These are phyloP conservation scores for Aspergillus sergii DNA, from an alignment of 2,329 filamentous ascomycete species.

Conservation along the genomic window DNA sequence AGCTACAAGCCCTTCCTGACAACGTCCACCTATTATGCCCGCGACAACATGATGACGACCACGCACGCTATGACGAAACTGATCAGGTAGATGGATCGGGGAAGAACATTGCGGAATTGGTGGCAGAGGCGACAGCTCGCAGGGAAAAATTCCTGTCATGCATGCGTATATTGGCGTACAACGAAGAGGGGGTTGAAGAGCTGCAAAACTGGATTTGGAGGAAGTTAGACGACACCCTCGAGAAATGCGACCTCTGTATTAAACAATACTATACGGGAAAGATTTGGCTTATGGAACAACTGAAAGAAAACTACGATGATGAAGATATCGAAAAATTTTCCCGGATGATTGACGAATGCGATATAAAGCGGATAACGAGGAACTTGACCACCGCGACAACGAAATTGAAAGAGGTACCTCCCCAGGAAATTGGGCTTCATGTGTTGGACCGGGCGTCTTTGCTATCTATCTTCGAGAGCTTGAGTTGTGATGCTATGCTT, in stretches of 20 bases:
- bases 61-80: conserved; percentile 63
- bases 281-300: conserved; percentile 61
- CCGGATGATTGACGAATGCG: conserved; percentile 60
- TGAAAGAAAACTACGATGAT: conserved; percentile 59
- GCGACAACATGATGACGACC: conserved; percentile 63
- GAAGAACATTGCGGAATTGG: conserved; percentile 42
- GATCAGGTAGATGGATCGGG: conserved; percentile 52
- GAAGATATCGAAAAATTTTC: conserved; percentile 55
- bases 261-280: conserved; percentile 74
- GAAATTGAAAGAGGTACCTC: conserved; percentile 55
- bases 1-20: conserved; percentile 47
- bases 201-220: conserved; percentile 63
- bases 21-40: conserved; percentile 70
- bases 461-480: conserved; percentile 81
- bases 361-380: conserved; percentile 63
- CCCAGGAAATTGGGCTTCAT: conserved; percentile 53
- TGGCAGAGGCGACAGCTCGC: conserved; percentile 59
- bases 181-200: conserved; percentile 60
- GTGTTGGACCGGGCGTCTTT: conserved; percentile 63
- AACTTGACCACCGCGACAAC: conserved; percentile 61
- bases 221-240: conserved; percentile 62
- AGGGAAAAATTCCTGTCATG: conserved; percentile 67
- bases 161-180: conserved; percentile 69
- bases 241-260: conserved; percentile 69
- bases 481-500: conserved; percentile 82